Evolutionary conservation across 768 basidiomycete genomes (phyloP), one percentile per base, ranked within the genome.

Genomic region (Psilocybe sp.): DNA sequence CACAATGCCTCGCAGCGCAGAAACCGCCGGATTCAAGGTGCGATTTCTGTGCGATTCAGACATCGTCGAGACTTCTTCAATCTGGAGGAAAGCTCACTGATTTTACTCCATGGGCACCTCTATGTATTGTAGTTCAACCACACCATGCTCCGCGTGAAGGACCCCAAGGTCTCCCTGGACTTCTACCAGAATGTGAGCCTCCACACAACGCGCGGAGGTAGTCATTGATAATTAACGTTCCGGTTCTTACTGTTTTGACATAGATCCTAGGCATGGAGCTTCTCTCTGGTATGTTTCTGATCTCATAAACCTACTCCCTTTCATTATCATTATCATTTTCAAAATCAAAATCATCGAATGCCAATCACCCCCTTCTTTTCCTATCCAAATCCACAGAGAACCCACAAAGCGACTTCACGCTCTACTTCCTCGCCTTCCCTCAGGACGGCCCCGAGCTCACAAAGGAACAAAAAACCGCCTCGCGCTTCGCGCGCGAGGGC

Each of bases 71-170:
- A 7, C 20, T 44, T 19, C 32, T 32, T 14, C 11, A 35, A 19
- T 5, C n/a, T 23, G 13, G 14, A 35, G 23, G 28, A 37, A 39
- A 43, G 53, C 43, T 18, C 42, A 43, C 44, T 37, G 42, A 44
- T 33, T 42, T 36, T 23, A 41, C 23, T 40, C 39, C 28, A 89
- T 28, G 4, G 23, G 23, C 23, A 3, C 23, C 7, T 3, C 23
- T 28, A 28, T 28, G 23, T 28, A 28, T 28, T 28, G 23, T 7
- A 28, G 86, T 84, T 88, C 70, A 90, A 92, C 64, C 90, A 93
- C 67, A 89, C 87, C 15, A 92, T 92, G 92, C 66, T 94, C 59
- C 81, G 93, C 58, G 77, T 96, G 64, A 94, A 86, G 73, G 92
- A 96, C 64, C 87, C 92, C 7, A 83, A 92, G 57, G 75, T 69